Conservation (phyloP, 1,284 basidiomycete genomes). For the Leccinum solheimii region DNA sequence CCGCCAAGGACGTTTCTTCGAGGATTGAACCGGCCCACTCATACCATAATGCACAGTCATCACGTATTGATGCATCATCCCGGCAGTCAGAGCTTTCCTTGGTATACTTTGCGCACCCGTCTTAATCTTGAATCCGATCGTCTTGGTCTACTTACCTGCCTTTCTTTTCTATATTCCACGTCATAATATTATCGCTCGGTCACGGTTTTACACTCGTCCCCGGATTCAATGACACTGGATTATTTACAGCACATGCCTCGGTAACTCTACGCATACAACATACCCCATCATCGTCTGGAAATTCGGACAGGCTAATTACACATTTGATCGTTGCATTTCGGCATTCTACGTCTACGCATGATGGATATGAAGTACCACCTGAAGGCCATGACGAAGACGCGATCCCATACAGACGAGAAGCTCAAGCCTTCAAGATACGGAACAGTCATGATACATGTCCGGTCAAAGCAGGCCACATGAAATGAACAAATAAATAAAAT, state of each 20-base stretch:
- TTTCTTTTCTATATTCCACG: background rate
- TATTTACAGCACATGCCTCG: background rate
- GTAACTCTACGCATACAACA: background rate
- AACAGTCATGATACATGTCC: no score
- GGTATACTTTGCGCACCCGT: background rate
- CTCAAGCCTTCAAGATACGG: no score
- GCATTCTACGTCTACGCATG: background rate
- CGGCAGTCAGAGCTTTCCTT: background rate
- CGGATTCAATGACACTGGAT: background rate
- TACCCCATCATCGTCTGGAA: background rate
- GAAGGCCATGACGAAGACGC: no score
- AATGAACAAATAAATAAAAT: no score
- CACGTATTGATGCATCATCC: background rate
- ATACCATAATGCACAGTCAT: background rate
- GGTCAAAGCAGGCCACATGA: no score
- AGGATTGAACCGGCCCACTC: background rate
- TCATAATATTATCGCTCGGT: background rate
- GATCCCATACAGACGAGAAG: no score
- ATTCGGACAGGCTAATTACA: background rate
- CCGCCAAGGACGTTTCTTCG: background rate
- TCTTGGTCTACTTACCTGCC: background rate
- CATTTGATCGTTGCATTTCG: background rate
- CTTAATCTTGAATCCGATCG: background rate
- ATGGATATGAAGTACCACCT: no score
- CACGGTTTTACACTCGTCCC: background rate